Percentiles rank a stretch among this genome's conserved stretches.
Evolutionary conservation across 2,329 filamentous ascomycete species (phyloP).

Genomic region (Beauveria sp.): DNA sequence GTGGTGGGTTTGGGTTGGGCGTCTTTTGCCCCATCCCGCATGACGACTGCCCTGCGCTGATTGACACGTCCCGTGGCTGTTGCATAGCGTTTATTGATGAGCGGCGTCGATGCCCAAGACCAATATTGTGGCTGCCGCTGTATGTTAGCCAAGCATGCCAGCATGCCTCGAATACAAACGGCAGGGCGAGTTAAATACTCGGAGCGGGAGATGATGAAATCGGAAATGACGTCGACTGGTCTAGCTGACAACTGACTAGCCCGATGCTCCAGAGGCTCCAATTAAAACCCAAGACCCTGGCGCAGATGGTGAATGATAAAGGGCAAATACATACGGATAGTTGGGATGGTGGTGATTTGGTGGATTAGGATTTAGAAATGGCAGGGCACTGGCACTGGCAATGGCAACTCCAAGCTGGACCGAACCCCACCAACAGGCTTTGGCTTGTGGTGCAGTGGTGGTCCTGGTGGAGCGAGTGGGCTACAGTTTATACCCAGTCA

Average conservation of each 20-base stretch:
- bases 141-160: not conserved
- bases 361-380: not conserved
- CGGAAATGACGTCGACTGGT: not conserved
- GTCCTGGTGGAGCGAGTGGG: not conserved
- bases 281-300: not conserved
- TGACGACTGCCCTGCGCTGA: not conserved
- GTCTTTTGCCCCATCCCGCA: not conserved
- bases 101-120: not conserved
- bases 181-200: not conserved
- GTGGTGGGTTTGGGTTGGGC: slow-evolving; percentile 8
- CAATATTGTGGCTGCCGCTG: not conserved
- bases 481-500: too few species aligned
- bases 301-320: not conserved
- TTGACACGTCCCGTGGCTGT: slow-evolving; percentile 2
- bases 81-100: not conserved
- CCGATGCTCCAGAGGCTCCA: not conserved
- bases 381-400: not conserved
- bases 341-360: not conserved
- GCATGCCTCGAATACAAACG: not conserved
- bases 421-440: not conserved
- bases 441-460: too few species aligned
- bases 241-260: not conserved
- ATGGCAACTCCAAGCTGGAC: too few species aligned
- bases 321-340: not conserved
- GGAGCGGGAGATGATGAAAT: not conserved